Evolutionary conservation across 768 basidiomycete species (phyloP), one percentile per base, ranked within the genome.

Genomic region (Sporobolomyces phaffii): DNA sequence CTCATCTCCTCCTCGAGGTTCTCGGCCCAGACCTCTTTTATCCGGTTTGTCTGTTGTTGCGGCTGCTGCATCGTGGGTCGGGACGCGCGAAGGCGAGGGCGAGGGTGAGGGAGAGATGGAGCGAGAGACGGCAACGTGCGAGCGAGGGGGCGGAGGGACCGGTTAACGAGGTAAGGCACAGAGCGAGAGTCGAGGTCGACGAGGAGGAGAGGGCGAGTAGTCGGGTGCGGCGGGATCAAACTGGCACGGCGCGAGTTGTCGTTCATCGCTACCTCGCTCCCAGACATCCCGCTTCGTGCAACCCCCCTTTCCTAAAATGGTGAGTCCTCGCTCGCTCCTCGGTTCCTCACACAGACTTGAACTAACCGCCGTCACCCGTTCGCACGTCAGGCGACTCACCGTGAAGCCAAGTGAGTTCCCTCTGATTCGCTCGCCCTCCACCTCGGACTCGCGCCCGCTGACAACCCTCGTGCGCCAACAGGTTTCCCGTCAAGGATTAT

Each of bases 1-100:
- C 84, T 85, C 85, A 99, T 92, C 81, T 98, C 96, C 43, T 82
- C 80, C 69, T 97, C 92, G 69, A 99, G 86, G 79, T 93, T 96
- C 41, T 86, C 87, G 2, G 85, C 84, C 93, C 94, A 99, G 74
- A 99, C 94, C 75, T 99, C 91, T 74, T 87, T 84, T 84, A 93
- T 93, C 2, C 72, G 63, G 31, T 63, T 53, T 2, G 66, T 58
- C 29, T 58, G 54, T 41, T 57, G 54, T 28, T 57, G 40, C 15
- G 40, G 28, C 41, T 29, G 56, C 28, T 62, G 49, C 59, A 60
- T 51, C 28, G n/a, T 29, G 38, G n/a, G n/a, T n/a, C n/a, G n/a
- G n/a, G n/a, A n/a, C n/a, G n/a, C n/a, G n/a, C n/a, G n/a, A n/a
- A n/a, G n/a, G n/a, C n/a, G n/a, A 38, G 10, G 20, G 36, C 40